Percentiles rank a stretch among this genome's conserved stretches.
Conservation (phyloP, 176 grass and related monocot genomes). For the Lolium perenne region DNA sequence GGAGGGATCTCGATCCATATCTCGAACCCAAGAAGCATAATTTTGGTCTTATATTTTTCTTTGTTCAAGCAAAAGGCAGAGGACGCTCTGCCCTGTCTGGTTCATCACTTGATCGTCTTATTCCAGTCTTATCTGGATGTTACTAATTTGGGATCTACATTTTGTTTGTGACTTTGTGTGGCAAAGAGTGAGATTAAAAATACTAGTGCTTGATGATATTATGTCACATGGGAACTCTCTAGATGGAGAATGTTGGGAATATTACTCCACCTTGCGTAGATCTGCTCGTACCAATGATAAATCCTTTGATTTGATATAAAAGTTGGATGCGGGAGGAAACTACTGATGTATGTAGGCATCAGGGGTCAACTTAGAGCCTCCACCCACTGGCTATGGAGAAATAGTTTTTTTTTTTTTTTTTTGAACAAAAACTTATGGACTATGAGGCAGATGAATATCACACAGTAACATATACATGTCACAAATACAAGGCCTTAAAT, state of each 20-base stretch:
- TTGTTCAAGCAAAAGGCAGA: neutral
- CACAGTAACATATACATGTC: neutral
- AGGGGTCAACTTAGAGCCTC: conserved; percentile 44
- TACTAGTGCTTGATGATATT: neutral
- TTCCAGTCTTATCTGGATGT: neutral
- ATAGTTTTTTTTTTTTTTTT: neutral
- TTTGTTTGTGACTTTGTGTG: neutral
- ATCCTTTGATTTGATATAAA: conserved; percentile 48
- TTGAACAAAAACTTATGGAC: neutral
- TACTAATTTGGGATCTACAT: neutral
- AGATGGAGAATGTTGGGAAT: conserved; percentile 47
- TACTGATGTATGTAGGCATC: neutral
- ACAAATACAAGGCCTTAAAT: neutral
- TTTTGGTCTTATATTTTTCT: neutral
- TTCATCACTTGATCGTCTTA: neutral
- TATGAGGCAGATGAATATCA: neutral
- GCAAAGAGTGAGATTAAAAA: conserved; percentile 29
- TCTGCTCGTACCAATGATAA: conserved; percentile 21
- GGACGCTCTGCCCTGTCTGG: neutral
- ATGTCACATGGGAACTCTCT: conserved; percentile 36
- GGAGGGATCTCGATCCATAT: conserved; percentile 40
- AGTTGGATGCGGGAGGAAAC: neutral
- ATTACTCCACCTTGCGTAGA: conserved; percentile 28
- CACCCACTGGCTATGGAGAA: neutral
- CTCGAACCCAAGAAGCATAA: conserved; percentile 36